Conservation (phyloP, 495 filamentous ascomycete genomes). For the Trichocladium antarcticum region DNA sequence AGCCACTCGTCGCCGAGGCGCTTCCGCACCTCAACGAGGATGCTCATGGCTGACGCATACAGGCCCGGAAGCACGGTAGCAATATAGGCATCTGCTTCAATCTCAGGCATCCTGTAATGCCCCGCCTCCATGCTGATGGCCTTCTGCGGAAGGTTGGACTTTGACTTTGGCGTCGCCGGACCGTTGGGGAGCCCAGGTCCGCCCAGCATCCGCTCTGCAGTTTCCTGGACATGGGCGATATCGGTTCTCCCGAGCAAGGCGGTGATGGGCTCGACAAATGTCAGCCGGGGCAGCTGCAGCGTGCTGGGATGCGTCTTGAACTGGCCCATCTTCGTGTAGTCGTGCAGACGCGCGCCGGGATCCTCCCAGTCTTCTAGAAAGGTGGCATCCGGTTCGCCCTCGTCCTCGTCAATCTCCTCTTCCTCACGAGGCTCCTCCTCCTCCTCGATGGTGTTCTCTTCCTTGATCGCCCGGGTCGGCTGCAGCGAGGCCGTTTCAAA, state of each 20-base stretch:
- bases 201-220: slow-evolving; percentile 61
- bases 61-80: slow-evolving; percentile 68
- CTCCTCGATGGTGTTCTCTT: slow-evolving; percentile 40
- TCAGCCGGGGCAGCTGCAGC: slow-evolving; percentile 52
- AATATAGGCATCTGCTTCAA: slow-evolving; percentile 78
- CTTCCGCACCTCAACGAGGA: slow-evolving; percentile 73
- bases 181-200: slow-evolving; percentile 64
- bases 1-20: slow-evolving; percentile 76
- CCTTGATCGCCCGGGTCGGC: slow-evolving; percentile 36
- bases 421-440: slow-evolving; percentile 17
- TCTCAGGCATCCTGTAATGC: slow-evolving; percentile 63
- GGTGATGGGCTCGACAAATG: slow-evolving; percentile 56
- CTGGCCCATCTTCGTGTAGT: slow-evolving; percentile 50
- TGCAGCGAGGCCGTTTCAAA: slow-evolving; percentile 42
- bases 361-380: slow-evolving; percentile 20
- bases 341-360: slow-evolving; percentile 44
- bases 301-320: slow-evolving; percentile 60
- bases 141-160: slow-evolving; percentile 46
- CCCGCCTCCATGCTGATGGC: slow-evolving; percentile 58
- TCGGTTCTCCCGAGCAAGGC: slow-evolving; percentile 53
- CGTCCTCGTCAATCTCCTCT: slow-evolving; percentile 31
- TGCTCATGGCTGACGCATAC: slow-evolving; percentile 62
- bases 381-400: slow-evolving; percentile 27
- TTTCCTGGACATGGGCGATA: slow-evolving; percentile 59
- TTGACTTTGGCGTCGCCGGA: slow-evolving; percentile 30